phyloP scores from a whole-genome alignment of 2,329 filamentous ascomycete species.

The Pseudogymnoascus sp. region DNA sequence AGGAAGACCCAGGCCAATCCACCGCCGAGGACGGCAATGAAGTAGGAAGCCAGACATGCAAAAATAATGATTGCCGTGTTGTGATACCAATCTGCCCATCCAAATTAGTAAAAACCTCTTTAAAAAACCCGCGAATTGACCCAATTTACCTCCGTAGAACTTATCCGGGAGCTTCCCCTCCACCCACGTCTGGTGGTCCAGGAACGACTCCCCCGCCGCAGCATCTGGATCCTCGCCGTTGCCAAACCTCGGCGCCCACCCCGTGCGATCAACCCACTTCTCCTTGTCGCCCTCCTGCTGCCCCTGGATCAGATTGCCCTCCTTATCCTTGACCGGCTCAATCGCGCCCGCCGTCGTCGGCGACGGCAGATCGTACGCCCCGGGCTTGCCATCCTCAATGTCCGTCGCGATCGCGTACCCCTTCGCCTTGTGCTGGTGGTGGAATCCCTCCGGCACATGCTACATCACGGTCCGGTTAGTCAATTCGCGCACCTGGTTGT shows the following conservation, averaged over 20 bases:
- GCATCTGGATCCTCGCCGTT: conserved; percentile 47
- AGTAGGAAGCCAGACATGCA: conserved; percentile 82
- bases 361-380: conserved; percentile 68
- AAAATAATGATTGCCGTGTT: conserved; percentile 93
- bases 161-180: conserved; percentile 80
- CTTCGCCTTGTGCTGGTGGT: conserved; percentile 51
- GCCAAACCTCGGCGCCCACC: conserved; percentile 85
- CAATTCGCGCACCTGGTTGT: neutral
- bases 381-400: conserved; percentile 59
- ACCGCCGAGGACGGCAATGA: conserved; percentile 80
- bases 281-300: conserved; percentile 46
- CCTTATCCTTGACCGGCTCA: conserved; percentile 34
- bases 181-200: conserved; percentile 82
- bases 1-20: conserved; percentile 90
- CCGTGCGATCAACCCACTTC: conserved; percentile 51
- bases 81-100: conserved; percentile 80
- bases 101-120: conserved; percentile 11
- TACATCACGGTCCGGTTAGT: conserved; percentile 27
- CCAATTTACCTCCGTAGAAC: conserved; percentile 68
- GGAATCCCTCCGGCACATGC: conserved; percentile 57
- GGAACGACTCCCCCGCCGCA: conserved; percentile 52
- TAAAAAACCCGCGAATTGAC: neutral
- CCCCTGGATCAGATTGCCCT: conserved; percentile 43
- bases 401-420: conserved; percentile 70
- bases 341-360: conserved; percentile 63